Conservation (phyloP, 2,329 filamentous ascomycete genomes). For the Neofusicoccum ribis region DNA sequence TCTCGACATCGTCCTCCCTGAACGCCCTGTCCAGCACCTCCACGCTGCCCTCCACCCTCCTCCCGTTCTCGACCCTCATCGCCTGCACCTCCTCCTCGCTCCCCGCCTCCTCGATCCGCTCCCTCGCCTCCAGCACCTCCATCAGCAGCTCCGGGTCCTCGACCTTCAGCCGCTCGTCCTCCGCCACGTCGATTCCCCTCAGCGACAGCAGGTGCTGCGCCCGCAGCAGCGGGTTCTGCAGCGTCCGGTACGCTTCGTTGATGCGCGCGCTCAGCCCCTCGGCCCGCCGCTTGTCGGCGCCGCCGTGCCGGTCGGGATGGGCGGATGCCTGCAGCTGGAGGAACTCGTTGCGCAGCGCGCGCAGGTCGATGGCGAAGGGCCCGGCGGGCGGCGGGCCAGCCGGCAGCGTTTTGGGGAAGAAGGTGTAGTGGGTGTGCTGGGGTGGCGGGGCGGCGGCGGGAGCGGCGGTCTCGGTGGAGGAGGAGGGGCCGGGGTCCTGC, state of each 20-base stretch:
- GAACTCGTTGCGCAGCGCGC: conserved; percentile 78
- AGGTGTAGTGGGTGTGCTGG: conserved; percentile 66
- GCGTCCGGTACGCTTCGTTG: conserved; percentile 88
- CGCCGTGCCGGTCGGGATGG: conserved; percentile 67
- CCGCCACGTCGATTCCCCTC: conserved; percentile 73
- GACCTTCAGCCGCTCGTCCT: conserved; percentile 73
- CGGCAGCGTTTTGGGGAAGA: conserved; percentile 82
- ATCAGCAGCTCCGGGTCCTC: conserved; percentile 72
- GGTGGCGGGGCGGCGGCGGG: neutral
- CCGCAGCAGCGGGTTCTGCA: conserved; percentile 73
- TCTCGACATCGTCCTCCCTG: conserved; percentile 62
- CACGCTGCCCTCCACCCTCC: conserved; percentile 65
- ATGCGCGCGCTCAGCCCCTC: conserved; percentile 79
- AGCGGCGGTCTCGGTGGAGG: neutral
- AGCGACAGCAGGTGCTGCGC: conserved; percentile 83
- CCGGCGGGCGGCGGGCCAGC: conserved; percentile 74
- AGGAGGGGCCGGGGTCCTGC: neutral
- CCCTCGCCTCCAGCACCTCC: conserved; percentile 72
- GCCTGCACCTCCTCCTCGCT: conserved; percentile 63
- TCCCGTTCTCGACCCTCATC: conserved; percentile 67
- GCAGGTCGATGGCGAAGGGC: conserved; percentile 71
- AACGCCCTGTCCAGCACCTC: conserved; percentile 65
- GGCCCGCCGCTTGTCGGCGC: conserved; percentile 58
- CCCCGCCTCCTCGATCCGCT: conserved; percentile 59
- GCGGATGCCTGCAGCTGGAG: conserved; percentile 75